phyloP scores from a whole-genome alignment of 352 stramenopile species.

The Pseudoperonospora humuli region DNA sequence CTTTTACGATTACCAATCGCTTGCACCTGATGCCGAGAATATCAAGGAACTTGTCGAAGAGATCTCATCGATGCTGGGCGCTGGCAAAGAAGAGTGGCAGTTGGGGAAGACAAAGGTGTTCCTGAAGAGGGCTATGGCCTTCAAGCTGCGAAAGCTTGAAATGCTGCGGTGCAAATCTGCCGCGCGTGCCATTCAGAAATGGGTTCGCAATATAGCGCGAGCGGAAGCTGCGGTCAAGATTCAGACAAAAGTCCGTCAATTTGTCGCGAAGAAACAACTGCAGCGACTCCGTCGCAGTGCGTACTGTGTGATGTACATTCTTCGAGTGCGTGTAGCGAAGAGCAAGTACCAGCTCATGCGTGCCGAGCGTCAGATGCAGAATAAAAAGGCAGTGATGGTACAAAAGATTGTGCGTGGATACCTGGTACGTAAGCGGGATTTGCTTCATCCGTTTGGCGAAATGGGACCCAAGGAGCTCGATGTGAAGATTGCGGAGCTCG shows the following conservation, averaged over 20 bases:
- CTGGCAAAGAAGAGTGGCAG: slow-evolving; percentile 86
- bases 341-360: slow-evolving; percentile 47
- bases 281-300: slow-evolving; percentile 44
- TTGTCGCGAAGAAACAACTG: slow-evolving; percentile 50
- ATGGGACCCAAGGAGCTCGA: slow-evolving; percentile 77
- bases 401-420: slow-evolving; percentile 70
- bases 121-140: slow-evolving; percentile 64
- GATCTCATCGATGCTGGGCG: slow-evolving; percentile 80
- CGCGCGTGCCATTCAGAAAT: slow-evolving; percentile 73
- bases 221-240: slow-evolving; percentile 51
- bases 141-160: slow-evolving; percentile 80
- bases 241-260: slow-evolving; percentile 66
- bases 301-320: slow-evolving; percentile 49
- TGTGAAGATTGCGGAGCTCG: slow-evolving; percentile 61
- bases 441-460: slow-evolving; percentile 71
- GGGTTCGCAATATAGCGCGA: slow-evolving; percentile 65
- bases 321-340: slow-evolving; percentile 59
- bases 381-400: slow-evolving; percentile 48
- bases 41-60: slow-evolving; percentile 77
- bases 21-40: slow-evolving; percentile 76
- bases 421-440: slow-evolving; percentile 61
- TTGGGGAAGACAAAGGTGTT: slow-evolving; percentile 86
- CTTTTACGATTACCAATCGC: slow-evolving; percentile 86
- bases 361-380: slow-evolving; percentile 43
- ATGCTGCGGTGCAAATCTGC: slow-evolving; percentile 77